Conservation (phyloP, 345 rosid genomes). For the Raphanus raphanistrum region DNA sequence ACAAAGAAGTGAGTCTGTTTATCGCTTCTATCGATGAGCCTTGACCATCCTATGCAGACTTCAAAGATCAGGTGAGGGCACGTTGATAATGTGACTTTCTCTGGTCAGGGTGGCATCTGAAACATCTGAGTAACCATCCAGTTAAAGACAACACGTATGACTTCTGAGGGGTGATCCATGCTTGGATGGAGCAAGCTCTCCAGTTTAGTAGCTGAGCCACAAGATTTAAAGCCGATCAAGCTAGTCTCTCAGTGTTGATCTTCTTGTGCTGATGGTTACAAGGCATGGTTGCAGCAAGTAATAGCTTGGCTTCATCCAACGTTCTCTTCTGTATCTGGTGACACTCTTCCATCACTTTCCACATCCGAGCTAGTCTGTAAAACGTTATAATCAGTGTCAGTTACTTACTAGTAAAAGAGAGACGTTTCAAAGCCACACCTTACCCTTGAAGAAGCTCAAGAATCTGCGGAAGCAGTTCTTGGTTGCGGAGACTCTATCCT, state of each 20-base stretch:
- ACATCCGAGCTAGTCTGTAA: constrained; percentile 75
- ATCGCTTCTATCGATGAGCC: constrained; percentile 64
- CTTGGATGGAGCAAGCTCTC: constrained; percentile 66
- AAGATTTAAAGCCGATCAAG: constrained; percentile 65
- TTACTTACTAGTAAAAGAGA: neutral
- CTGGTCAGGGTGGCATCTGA: constrained; percentile 45
- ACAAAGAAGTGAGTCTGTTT: constrained; percentile 77
- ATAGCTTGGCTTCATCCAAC: constrained; percentile 74
- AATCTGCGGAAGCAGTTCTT: constrained; percentile 93
- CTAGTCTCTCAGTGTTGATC: constrained; percentile 61
- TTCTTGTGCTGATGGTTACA: neutral
- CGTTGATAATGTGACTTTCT: constrained; percentile 57
- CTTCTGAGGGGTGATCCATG: constrained; percentile 82
- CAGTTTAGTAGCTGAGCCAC: constrained; percentile 80
- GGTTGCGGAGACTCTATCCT: constrained; percentile 87
- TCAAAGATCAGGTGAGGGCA: constrained; percentile 62
- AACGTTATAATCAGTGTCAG: neutral
- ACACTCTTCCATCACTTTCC: constrained; percentile 92
- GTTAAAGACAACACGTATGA: constrained; percentile 70
- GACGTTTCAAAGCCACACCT: constrained; percentile 24
- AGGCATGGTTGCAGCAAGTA: constrained; percentile 82
- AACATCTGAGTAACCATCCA: constrained; percentile 79
- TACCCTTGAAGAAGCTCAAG: constrained; percentile 85
- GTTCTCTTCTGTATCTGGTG: constrained; percentile 79
- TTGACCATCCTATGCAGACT: constrained; percentile 82